phyloP scores from a whole-genome alignment of 2,329 filamentous ascomycete species.

The Bipolaris victoriae region DNA sequence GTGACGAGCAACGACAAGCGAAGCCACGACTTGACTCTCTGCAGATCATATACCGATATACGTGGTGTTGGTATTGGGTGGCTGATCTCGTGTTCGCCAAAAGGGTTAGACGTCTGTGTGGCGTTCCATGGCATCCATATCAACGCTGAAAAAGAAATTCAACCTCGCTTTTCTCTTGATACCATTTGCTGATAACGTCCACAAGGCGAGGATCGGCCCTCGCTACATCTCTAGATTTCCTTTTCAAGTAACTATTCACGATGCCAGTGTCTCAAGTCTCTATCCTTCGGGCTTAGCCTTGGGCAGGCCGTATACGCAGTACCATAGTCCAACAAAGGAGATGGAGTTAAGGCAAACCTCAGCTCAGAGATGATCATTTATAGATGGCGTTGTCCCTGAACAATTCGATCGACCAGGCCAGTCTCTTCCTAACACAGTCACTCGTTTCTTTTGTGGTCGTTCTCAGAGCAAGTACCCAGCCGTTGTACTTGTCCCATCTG shows the following conservation, averaged over 20 bases:
- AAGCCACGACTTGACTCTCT: not conserved
- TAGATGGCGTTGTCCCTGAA: constrained; percentile 12
- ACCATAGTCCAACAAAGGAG: constrained; percentile 13
- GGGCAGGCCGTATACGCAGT: constrained; percentile 9
- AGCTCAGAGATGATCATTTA: constrained; percentile 10
- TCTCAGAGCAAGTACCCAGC: not conserved
- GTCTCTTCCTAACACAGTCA: constrained; percentile 14
- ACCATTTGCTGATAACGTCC: not conserved
- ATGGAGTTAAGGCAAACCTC: constrained; percentile 5
- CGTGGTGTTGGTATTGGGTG: not conserved
- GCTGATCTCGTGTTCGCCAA: not conserved
- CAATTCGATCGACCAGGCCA: not conserved
- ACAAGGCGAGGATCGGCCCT: not conserved
- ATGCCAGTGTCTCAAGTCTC: constrained; percentile 5
- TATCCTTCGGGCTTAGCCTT: constrained; percentile 4
- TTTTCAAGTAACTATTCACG: not conserved
- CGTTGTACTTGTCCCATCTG: constrained; percentile 4
- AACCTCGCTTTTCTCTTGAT: not conserved
- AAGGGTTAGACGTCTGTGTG: not conserved
- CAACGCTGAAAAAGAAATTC: not conserved
- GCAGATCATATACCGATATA: not conserved
- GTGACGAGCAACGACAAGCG: constrained; percentile 1
- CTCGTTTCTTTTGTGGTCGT: constrained; percentile 18
- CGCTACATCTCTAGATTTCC: not conserved
- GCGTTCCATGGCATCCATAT: not conserved